Percentiles rank a stretch among this genome's conserved stretches.
These are phyloP conservation scores for Wolfiporia cocos DNA, from an alignment of 1,284 basidiomycete species.

Conservation along the genomic window DNA sequence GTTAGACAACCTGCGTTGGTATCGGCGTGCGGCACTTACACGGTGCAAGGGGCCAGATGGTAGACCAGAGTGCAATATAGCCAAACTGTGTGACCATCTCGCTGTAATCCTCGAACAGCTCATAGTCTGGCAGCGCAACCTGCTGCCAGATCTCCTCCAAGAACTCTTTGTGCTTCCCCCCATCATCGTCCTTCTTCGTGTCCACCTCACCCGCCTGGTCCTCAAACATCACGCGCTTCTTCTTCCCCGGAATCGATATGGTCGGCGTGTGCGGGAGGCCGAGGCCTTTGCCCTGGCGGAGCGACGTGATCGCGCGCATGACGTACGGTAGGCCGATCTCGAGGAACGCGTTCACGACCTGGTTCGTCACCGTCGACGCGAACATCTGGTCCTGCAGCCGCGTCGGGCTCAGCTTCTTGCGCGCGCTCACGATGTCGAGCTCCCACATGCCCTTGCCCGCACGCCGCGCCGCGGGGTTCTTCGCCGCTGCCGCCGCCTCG, in stretches of 20 bases:
- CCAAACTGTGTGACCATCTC: slow-evolving; percentile 98
- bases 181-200: slow-evolving; percentile 33
- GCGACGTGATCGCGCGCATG: slow-evolving; percentile 53
- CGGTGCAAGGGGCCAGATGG: slow-evolving; percentile 93
- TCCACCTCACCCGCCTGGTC: slow-evolving; percentile 40
- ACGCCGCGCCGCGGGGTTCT: slow-evolving; percentile 2
- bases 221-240: slow-evolving; percentile 71
- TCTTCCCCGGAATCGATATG: slow-evolving; percentile 28
- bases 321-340: slow-evolving; percentile 86
- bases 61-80: slow-evolving; percentile 87
- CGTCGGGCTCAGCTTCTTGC: slow-evolving; percentile 55
- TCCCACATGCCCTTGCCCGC: slow-evolving; percentile 40
- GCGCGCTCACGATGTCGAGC: slow-evolving; percentile 39
- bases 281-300: slow-evolving; percentile 36
- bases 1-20: neutral
- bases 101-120: slow-evolving; percentile 79
- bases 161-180: slow-evolving; percentile 63
- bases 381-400: slow-evolving; percentile 91
- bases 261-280: slow-evolving; percentile 15
- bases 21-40: slow-evolving; percentile 32
- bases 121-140: slow-evolving; percentile 78
- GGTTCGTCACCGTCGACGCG: slow-evolving; percentile 91
- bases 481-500: neutral
- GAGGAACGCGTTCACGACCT: slow-evolving; percentile 76
- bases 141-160: slow-evolving; percentile 76